Percentiles rank a stretch among this genome's conserved stretches.
These are phyloP conservation scores for Cutaneotrichosporon sp. DNA, from an alignment of 1,284 basidiomycete species.

Conservation along the genomic window DNA sequence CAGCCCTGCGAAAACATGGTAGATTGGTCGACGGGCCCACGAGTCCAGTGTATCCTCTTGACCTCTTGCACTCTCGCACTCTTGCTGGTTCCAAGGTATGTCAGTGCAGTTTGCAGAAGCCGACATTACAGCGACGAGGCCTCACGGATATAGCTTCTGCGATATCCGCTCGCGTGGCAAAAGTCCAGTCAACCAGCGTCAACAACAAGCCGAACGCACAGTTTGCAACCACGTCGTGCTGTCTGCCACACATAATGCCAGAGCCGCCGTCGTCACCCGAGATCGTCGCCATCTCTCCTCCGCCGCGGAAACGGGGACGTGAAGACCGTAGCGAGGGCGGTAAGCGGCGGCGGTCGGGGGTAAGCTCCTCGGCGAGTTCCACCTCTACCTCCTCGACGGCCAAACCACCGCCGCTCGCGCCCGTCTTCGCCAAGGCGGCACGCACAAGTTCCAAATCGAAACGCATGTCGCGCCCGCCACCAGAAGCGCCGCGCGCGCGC, in stretches of 20 bases:
- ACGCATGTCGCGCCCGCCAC: not conserved
- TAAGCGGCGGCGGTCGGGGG: not conserved
- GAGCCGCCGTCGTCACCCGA: not conserved
- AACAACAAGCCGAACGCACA: slow-evolving; percentile 21
- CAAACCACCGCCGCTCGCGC: too few relatives aligned
- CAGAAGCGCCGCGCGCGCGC: not conserved
- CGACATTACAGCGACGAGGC: too few relatives aligned
- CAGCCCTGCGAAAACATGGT: too few relatives aligned
- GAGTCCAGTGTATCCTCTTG: too few relatives aligned
- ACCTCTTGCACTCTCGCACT: too few relatives aligned
- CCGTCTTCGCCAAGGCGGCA: not conserved
- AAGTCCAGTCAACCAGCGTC: slow-evolving; percentile 20
- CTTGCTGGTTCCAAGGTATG: too few relatives aligned
- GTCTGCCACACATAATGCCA: not conserved
- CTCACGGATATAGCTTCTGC: not conserved
- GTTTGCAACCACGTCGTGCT: not conserved
- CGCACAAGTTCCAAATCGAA: not conserved
- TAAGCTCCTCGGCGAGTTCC: not conserved
- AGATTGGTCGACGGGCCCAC: too few relatives aligned
- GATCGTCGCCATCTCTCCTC: not conserved
- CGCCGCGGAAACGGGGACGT: not conserved
- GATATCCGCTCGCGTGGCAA: not conserved
- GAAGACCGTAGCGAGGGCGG: too few relatives aligned
- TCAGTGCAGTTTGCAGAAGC: too few relatives aligned
- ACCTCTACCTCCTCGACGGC: not conserved